Conservation (phyloP, 23 red algal genomes). For the Gracilariopsis chorda region DNA sequence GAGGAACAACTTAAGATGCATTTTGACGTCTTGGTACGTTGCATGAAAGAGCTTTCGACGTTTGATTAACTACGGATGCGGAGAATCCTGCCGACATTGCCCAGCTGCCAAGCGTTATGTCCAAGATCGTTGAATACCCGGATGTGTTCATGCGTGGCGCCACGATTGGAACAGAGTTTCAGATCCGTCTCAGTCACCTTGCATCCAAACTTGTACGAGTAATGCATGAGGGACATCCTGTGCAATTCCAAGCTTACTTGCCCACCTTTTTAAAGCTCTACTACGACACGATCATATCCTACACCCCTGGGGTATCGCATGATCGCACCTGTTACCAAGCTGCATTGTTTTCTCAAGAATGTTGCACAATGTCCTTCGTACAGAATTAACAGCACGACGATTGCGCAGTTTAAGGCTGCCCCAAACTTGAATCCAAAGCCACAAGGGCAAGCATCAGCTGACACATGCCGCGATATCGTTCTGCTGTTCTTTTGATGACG, state of each 20-base stretch:
- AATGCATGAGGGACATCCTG: constrained; percentile 42
- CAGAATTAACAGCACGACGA: constrained; percentile 4
- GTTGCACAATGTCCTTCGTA: constrained; percentile 21
- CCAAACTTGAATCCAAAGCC: constrained; percentile 19
- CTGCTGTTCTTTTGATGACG: constrained; percentile 59
- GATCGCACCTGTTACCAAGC: constrained; percentile 46
- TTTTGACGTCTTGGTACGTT: constrained; percentile 45
- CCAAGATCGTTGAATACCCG: constrained; percentile 33
- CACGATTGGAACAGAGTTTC: neutral
- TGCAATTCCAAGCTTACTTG: constrained; percentile 51
- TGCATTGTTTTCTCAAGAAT: constrained; percentile 35
- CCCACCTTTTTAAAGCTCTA: constrained; percentile 54
- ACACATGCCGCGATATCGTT: constrained; percentile 40
- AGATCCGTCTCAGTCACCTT: constrained; percentile 39
- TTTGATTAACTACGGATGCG: constrained; percentile 36
- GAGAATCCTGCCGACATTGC: constrained; percentile 6
- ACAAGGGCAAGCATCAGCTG: neutral
- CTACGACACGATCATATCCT: constrained; percentile 16
- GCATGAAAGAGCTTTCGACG: constrained; percentile 48
- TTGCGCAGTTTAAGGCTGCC: constrained; percentile 8
- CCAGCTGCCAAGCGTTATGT: neutral
- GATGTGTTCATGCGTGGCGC: constrained; percentile 36
- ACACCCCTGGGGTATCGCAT: constrained; percentile 7
- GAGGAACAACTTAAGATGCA: constrained; percentile 6
- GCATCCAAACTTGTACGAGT: constrained; percentile 46